A percentile compares a stretch with the other conserved stretches of the same genome.
These are phyloP conservation scores for Dioscorea zingiberensis DNA, from an alignment of 106 monocot species.

Conservation along the genomic window DNA sequence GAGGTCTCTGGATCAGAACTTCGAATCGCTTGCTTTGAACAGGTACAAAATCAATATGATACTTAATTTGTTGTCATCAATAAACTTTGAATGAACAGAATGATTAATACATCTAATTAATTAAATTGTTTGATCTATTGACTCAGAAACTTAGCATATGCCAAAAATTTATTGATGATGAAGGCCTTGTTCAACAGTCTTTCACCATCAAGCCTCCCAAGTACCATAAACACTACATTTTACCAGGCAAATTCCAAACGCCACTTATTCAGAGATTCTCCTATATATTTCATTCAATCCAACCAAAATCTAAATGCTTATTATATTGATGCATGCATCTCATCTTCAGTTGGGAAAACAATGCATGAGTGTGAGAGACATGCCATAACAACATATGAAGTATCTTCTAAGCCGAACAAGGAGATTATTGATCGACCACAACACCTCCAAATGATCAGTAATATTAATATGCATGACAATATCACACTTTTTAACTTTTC, in stretches of 20 bases:
- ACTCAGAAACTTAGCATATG: conserved; percentile 61
- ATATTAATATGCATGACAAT: no score
- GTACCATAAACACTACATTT: conserved; percentile 79
- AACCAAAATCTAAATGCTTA: background rate
- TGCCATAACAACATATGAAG: no score
- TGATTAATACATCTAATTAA: no score
- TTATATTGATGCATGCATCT: conserved; percentile 23
- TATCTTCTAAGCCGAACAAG: no score
- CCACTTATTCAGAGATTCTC: no score
- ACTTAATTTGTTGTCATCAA: no score
- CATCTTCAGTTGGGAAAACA: conserved; percentile 41
- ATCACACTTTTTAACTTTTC: no score
- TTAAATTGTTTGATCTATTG: background rate
- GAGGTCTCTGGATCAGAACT: conserved; percentile 43
- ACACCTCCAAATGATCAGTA: no score
- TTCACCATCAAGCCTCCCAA: conserved; percentile 49
- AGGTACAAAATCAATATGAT: conserved; percentile 50
- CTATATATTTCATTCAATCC: no score
- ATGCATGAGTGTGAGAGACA: background rate
- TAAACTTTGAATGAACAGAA: no score
- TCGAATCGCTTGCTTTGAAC: conserved; percentile 61
- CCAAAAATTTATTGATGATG: conserved; percentile 45
- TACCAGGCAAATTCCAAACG: conserved; percentile 37
- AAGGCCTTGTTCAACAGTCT: conserved; percentile 72
- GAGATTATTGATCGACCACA: no score